Evolutionary conservation across 192 early-diverging fungal genomes (phyloP).

Genomic region (Mortierella hygrophila): DNA sequence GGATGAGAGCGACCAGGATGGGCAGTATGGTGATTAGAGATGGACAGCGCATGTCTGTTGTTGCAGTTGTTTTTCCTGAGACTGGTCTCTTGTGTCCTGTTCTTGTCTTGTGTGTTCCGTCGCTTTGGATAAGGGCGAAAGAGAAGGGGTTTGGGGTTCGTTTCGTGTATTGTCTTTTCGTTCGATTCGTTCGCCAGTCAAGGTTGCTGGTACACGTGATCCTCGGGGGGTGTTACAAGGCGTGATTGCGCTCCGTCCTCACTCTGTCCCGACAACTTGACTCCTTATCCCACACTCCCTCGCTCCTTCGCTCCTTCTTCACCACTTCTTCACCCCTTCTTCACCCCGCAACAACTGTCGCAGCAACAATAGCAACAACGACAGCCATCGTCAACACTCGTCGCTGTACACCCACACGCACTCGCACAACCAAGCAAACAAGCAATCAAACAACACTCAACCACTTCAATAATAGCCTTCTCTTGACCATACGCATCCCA

Average conservation of each 20-base stretch:
- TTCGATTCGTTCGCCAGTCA: no score
- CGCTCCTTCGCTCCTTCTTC: no score
- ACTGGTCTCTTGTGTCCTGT: not conserved
- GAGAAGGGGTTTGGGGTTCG: no score
- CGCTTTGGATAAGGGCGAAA: not conserved
- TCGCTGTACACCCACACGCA: not conserved
- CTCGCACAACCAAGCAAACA: not conserved
- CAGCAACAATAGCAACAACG: not conserved
- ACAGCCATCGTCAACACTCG: not conserved
- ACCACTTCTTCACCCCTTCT: no score
- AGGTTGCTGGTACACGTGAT: no score
- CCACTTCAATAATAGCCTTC: no score
- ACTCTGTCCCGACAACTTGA: no score
- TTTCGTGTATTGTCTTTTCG: no score
- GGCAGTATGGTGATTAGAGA: not conserved
- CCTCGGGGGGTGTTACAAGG: no score
- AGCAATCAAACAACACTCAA: not conserved
- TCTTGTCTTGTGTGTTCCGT: not conserved
- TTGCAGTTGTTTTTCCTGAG: not conserved
- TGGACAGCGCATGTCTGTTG: not conserved
- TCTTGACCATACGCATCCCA: no score
- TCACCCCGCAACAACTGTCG: not conserved
- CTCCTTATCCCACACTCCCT: no score
- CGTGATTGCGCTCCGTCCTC: no score
- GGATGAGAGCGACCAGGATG: conserved; percentile 4